phyloP scores from a whole-genome alignment of 2,329 filamentous ascomycete species.

The Exophiala alcalophila region DNA sequence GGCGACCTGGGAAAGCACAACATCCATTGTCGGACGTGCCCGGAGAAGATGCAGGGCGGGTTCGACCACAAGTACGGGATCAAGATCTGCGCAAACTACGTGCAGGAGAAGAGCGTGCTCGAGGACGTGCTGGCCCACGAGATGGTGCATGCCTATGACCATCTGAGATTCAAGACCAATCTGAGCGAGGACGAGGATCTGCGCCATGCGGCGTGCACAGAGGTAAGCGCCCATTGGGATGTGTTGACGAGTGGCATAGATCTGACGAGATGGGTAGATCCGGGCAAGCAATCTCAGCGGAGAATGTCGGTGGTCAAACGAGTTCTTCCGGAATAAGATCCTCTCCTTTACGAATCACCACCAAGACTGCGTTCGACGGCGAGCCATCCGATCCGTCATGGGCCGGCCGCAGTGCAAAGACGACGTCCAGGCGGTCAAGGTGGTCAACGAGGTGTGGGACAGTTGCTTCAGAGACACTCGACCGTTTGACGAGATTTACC shows the following conservation, averaged over 20 bases:
- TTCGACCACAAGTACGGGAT: conserved; percentile 87
- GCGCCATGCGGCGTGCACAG: conserved; percentile 87
- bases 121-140: conserved; percentile 96
- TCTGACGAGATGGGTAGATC: conserved; percentile 57
- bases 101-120: conserved; percentile 73
- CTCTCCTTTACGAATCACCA: conserved; percentile 89
- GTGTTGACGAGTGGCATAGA: conserved; percentile 1
- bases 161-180: conserved; percentile 86
- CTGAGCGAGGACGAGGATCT: conserved; percentile 65
- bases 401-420: conserved; percentile 77
- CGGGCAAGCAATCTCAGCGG: conserved; percentile 88
- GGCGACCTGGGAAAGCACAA: conserved; percentile 70
- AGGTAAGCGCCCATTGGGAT: conserved; percentile 56
- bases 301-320: conserved; percentile 85
- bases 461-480: conserved; percentile 92
- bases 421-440: conserved; percentile 77
- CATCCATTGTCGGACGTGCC: conserved; percentile 79
- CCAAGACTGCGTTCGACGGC: conserved; percentile 81
- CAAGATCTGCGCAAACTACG: conserved; percentile 86
- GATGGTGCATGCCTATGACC: conserved; percentile 97
- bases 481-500: conserved; percentile 95
- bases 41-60: conserved; percentile 69
- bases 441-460: conserved; percentile 98
- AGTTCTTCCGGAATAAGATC: conserved; percentile 80
- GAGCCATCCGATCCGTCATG: conserved; percentile 77